Percentiles rank a stretch among this genome's conserved stretches.
Evolutionary conservation across 1,284 basidiomycete genomes (phyloP).

Genomic region (Apiotrichum siamense): DNA sequence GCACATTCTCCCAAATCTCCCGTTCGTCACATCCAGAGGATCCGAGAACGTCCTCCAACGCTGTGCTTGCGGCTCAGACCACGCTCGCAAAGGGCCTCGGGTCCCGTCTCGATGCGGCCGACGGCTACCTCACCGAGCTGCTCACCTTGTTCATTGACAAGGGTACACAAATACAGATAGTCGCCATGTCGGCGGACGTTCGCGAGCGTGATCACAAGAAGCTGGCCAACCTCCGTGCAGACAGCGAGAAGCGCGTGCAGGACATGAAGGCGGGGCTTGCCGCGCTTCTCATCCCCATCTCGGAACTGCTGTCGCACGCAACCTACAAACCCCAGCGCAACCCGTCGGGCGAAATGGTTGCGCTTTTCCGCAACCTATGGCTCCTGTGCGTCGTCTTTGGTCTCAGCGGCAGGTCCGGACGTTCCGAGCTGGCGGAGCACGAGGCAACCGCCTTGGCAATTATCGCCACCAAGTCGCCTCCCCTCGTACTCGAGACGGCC

Average conservation of each 20-base stretch:
- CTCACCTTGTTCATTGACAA: constrained; percentile 84
- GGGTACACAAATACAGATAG: constrained; percentile 81
- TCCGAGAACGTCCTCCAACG: constrained; percentile 75
- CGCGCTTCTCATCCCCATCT: constrained; percentile 81
- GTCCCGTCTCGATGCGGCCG: constrained; percentile 65
- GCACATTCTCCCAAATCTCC: constrained; percentile 78
- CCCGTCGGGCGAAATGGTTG: constrained; percentile 61
- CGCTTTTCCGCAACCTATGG: constrained; percentile 90
- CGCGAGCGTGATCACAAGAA: constrained; percentile 3
- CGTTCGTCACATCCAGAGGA: constrained; percentile 77
- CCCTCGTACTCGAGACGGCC: constrained; percentile 72
- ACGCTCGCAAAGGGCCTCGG: constrained; percentile 69
- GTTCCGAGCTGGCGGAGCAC: constrained; percentile 33
- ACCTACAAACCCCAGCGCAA: constrained; percentile 63
- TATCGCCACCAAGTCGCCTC: constrained; percentile 83
- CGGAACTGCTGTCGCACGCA: constrained; percentile 72
- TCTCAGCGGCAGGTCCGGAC: constrained; percentile 65
- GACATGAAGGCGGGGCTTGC: constrained; percentile 79
- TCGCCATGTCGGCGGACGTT: constrained; percentile 47
- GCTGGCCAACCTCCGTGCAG: constrained; percentile 23
- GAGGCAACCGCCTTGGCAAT: constrained; percentile 69
- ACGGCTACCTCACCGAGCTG: constrained; percentile 75
- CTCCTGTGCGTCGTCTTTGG: constrained; percentile 64
- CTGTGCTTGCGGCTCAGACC: constrained; percentile 83
- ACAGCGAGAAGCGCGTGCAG: constrained; percentile 28